Conservation (phyloP, 306 rosid species). For the Astragalus glycyphyllos region DNA sequence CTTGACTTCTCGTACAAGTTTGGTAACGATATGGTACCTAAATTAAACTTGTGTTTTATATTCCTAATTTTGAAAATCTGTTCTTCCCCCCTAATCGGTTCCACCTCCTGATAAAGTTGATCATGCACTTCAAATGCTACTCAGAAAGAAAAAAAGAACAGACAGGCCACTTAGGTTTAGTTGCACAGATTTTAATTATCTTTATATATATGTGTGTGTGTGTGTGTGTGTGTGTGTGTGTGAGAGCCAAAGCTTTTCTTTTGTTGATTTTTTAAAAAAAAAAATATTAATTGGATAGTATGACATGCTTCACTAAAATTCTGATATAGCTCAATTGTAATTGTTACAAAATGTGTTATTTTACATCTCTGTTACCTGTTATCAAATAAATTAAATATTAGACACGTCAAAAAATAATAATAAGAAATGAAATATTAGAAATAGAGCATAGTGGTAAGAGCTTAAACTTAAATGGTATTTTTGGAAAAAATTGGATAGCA, state of each 20-base stretch:
- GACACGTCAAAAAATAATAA: too few species aligned
- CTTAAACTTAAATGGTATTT: constrained; percentile 6
- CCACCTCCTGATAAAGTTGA: constrained; percentile 20
- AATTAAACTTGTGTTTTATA: constrained; percentile 32
- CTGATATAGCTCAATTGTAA: constrained; percentile 4
- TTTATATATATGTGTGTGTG: too few species aligned
- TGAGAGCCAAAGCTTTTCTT: constrained; percentile 18
- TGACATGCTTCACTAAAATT: constrained; percentile 19
- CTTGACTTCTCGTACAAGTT: constrained; percentile 97
- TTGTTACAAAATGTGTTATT: constrained; percentile 5
- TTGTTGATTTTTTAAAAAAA: background rate
- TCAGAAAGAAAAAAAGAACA: constrained; percentile 18
- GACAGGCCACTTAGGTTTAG: constrained; percentile 10
- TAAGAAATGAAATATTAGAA: constrained; percentile 13
- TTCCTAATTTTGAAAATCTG: constrained; percentile 8
- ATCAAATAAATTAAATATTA: constrained; percentile 3
- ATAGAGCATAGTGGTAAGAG: background rate
- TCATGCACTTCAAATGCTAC: constrained; percentile 17
- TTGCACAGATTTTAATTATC: constrained; percentile 6
- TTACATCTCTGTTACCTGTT: background rate
- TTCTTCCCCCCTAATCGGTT: background rate
- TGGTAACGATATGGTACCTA: constrained; percentile 76
- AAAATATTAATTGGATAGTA: background rate
- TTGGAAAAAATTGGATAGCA: constrained; percentile 1
- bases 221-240: too few species aligned